Percentiles rank a stretch among this genome's conserved stretches.
These are phyloP conservation scores for Cyberlindnera euphorbiae DNA, from an alignment of 805 yeast genomes.

Conservation along the genomic window DNA sequence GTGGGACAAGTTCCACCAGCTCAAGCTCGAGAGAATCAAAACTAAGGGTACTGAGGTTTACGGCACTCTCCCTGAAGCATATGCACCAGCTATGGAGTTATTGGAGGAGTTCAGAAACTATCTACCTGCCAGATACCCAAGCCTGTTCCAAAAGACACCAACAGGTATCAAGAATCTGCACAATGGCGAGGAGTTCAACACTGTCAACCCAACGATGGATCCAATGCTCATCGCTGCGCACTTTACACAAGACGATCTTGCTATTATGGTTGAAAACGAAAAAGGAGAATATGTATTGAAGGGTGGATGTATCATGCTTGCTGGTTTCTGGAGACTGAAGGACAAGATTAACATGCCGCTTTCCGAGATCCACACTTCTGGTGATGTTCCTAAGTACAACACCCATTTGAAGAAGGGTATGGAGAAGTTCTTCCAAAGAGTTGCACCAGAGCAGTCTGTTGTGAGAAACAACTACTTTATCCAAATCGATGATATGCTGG, in stretches of 20 bases:
- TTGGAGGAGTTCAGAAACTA: slow-evolving; percentile 47
- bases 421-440: slow-evolving; percentile 59
- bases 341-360: slow-evolving; percentile 57
- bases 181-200: slow-evolving; percentile 47
- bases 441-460: slow-evolving; percentile 57
- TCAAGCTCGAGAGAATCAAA: slow-evolving; percentile 45
- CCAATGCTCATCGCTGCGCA: slow-evolving; percentile 56
- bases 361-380: slow-evolving; percentile 55
- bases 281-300: slow-evolving; percentile 53
- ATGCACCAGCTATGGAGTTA: slow-evolving; percentile 51
- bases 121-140: slow-evolving; percentile 56
- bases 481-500: slow-evolving; percentile 57
- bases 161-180: slow-evolving; percentile 33
- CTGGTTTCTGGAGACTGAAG: slow-evolving; percentile 65
- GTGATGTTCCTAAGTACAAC: slow-evolving; percentile 63
- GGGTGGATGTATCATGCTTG: slow-evolving; percentile 59
- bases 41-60: slow-evolving; percentile 41
- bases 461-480: slow-evolving; percentile 62
- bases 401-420: slow-evolving; percentile 55
- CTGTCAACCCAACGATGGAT: slow-evolving; percentile 36
- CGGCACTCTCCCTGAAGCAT: slow-evolving; percentile 47
- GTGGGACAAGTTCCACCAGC: slow-evolving; percentile 51
- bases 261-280: slow-evolving; percentile 56
- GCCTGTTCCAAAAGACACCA: slow-evolving; percentile 33
- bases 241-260: slow-evolving; percentile 62